These are phyloP conservation scores for Schizochytrium sp. DNA, from an alignment of 108 stramenopile genomes.

Conservation along the genomic window DNA sequence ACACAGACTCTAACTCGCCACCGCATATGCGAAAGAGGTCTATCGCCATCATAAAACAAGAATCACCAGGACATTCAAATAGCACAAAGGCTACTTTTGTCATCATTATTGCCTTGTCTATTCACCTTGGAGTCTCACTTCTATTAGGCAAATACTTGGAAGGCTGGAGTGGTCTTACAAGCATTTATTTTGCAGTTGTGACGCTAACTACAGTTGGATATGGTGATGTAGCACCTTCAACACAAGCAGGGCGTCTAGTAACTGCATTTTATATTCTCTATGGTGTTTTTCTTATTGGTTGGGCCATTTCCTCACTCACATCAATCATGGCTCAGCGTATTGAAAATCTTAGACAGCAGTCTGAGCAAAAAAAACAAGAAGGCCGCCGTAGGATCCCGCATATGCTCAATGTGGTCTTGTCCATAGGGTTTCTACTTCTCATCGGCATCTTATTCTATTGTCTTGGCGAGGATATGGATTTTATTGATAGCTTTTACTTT, in stretches of 20 bases:
- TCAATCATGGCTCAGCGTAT: background rate
- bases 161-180: slow-evolving; percentile 18
- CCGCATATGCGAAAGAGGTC: background rate
- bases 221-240: slow-evolving; percentile 43
- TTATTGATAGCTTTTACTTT: slow-evolving; percentile 74
- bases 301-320: slow-evolving; percentile 29
- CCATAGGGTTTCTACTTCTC: background rate
- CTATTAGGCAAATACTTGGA: slow-evolving; percentile 6
- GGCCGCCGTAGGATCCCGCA: background rate
- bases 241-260: background rate
- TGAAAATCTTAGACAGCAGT: slow-evolving; percentile 14
- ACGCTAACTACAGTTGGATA: slow-evolving; percentile 66
- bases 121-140: background rate
- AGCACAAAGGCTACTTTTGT: background rate
- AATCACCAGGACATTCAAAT: no score
- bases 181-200: slow-evolving; percentile 58
- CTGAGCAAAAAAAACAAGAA: background rate
- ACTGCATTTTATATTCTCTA: slow-evolving; percentile 17
- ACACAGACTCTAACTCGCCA: no score
- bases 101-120: background rate
- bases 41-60: background rate
- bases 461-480: slow-evolving; percentile 23
- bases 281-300: background rate
- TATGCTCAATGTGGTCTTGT: background rate
- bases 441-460: slow-evolving; percentile 11